phyloP scores from a whole-genome alignment of 2,329 filamentous ascomycete genomes.

The Capronia americana region DNA sequence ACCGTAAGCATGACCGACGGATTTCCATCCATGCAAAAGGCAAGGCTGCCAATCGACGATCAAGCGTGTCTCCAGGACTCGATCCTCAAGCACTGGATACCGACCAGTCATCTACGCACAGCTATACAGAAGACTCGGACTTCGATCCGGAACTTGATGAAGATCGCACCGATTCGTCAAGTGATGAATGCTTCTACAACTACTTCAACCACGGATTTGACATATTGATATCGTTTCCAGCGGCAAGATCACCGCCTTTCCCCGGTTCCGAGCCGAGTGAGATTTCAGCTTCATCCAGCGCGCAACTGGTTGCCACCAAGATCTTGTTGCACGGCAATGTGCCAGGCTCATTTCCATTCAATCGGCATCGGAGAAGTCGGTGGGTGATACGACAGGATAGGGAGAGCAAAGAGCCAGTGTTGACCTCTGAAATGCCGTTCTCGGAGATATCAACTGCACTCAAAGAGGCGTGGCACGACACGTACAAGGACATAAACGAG shows the following conservation, averaged over 20 bases:
- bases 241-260: conserved; percentile 67
- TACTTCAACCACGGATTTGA: conserved; percentile 98
- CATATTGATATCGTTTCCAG: conserved; percentile 82
- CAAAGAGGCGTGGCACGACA: conserved; percentile 71
- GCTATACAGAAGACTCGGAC: conserved; percentile 71
- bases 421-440: conserved; percentile 81
- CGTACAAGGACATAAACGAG: conserved; percentile 63
- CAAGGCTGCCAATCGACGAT: conserved; percentile 58
- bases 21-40: conserved; percentile 75
- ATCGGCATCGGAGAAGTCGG: conserved; percentile 85
- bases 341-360: conserved; percentile 95
- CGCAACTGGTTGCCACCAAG: conserved; percentile 84
- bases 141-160: conserved; percentile 64
- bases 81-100: conserved; percentile 64
- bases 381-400: conserved; percentile 72
- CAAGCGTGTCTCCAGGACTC: conserved; percentile 45
- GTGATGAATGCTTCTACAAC: conserved; percentile 81
- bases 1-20: conserved; percentile 85
- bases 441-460: conserved; percentile 72
- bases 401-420: conserved; percentile 48
- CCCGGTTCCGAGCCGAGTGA: conserved; percentile 48
- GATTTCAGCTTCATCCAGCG: conserved; percentile 43
- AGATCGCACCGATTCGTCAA: conserved; percentile 62
- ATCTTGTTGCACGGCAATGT: conserved; percentile 94
- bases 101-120: conserved; percentile 76